Conservation (phyloP, 257 asterid species). For the Salvia rosmarinus region DNA sequence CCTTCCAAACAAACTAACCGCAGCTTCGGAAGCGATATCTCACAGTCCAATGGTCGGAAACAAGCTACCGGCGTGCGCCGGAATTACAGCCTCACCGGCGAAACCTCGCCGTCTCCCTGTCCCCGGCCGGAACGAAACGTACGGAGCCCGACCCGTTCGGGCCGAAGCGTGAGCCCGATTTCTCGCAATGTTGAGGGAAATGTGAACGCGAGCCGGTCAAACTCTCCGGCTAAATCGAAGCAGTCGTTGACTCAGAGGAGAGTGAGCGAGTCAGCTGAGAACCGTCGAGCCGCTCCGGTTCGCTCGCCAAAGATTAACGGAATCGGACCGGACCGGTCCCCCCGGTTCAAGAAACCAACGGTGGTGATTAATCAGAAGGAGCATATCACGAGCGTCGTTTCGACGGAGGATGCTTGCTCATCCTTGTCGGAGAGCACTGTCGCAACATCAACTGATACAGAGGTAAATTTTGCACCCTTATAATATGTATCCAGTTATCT, state of each 20-base stretch:
- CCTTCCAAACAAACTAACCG: constrained; percentile 40
- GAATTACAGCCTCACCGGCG: constrained; percentile 48
- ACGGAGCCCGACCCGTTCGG: constrained; percentile 56
- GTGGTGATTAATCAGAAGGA: constrained; percentile 46
- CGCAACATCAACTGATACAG: constrained; percentile 65
- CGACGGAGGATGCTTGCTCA: constrained; percentile 64
- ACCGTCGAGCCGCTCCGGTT: constrained; percentile 49
- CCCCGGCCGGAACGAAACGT: constrained; percentile 56
- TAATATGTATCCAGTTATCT: too few species aligned
- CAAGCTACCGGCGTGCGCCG: constrained; percentile 42
- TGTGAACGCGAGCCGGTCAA: constrained; percentile 46
- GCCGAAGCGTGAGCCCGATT: constrained; percentile 43
- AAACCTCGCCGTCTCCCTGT: constrained; percentile 52
- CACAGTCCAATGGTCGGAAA: constrained; percentile 35
- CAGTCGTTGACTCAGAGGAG: constrained; percentile 53
- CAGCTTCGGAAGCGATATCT: constrained; percentile 38
- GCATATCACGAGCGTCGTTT: constrained; percentile 43
- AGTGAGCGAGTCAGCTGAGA: constrained; percentile 47
- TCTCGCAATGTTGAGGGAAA: constrained; percentile 40
- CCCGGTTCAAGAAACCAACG: constrained; percentile 47
- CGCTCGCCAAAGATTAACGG: constrained; percentile 58
- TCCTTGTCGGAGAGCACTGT: constrained; percentile 71
- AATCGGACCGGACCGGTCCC: constrained; percentile 43
- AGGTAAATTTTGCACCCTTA: constrained; percentile 43
- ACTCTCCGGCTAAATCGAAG: constrained; percentile 56